phyloP scores from a whole-genome alignment of 1,139 yeast species.

The Hemisphaericaspora subhashii region DNA sequence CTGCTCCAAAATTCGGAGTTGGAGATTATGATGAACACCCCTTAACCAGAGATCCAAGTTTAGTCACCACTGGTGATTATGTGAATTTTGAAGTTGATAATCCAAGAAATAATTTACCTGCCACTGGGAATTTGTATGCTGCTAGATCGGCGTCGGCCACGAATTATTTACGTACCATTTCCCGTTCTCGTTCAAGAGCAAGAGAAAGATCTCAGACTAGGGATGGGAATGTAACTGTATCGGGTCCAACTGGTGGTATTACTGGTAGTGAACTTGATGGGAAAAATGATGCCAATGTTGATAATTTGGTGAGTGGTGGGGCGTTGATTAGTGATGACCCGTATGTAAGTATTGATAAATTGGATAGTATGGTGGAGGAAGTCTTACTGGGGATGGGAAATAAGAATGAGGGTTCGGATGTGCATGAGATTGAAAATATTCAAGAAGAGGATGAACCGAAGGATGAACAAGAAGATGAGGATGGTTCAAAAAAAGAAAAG shows the following conservation, averaged over 20 bases:
- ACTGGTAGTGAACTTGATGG: constrained; percentile 31
- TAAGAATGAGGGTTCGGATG: not conserved
- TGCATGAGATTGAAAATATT: constrained; percentile 6
- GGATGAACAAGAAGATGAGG: not conserved
- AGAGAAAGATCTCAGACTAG: constrained; percentile 9
- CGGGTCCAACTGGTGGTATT: constrained; percentile 4
- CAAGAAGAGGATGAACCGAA: constrained; percentile 8
- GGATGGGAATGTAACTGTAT: constrained; percentile 13
- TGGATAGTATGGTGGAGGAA: constrained; percentile 43
- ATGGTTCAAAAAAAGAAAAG: constrained; percentile 4
- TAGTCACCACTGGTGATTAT: constrained; percentile 51
- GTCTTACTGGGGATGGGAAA: constrained; percentile 28
- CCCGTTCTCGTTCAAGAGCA: constrained; percentile 60
- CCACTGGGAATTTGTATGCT: constrained; percentile 26
- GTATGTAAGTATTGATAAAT: constrained; percentile 38
- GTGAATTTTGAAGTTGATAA: constrained; percentile 48
- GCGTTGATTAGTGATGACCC: constrained; percentile 51
- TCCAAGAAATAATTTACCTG: constrained; percentile 20
- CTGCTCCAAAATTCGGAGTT: constrained; percentile 4
- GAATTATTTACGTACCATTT: constrained; percentile 59
- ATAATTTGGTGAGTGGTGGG: constrained; percentile 43
- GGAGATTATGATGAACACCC: constrained; percentile 12
- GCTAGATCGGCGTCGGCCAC: constrained; percentile 38
- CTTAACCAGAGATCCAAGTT: constrained; percentile 39
- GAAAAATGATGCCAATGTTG: constrained; percentile 45